These are phyloP conservation scores for Perilla frutescens DNA, from an alignment of 257 asterid genomes.

Conservation along the genomic window DNA sequence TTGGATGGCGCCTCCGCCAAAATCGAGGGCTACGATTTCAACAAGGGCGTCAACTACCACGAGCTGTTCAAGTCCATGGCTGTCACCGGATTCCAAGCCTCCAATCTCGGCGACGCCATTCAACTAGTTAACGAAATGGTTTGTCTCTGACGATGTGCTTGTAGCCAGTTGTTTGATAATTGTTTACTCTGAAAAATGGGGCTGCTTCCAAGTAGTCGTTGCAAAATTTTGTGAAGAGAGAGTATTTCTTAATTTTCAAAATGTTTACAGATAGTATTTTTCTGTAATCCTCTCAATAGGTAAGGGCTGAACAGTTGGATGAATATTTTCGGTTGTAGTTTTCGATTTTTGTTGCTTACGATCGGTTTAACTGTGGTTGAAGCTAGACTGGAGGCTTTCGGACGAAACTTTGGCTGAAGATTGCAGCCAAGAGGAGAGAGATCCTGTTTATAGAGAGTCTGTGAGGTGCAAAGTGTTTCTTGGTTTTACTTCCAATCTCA, in stretches of 20 bases:
- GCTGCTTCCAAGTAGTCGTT: neutral
- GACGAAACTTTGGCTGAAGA: conserved; percentile 71
- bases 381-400: conserved; percentile 97
- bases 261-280: neutral
- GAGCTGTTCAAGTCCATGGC: conserved; percentile 74
- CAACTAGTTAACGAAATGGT: conserved; percentile 84
- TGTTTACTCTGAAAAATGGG: neutral
- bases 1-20: conserved; percentile 56
- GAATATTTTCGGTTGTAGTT: conserved; percentile 6
- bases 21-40: conserved; percentile 91
- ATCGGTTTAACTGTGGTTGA: conserved; percentile 43
- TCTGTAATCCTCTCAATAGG: neutral
- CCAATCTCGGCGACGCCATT: conserved; percentile 96
- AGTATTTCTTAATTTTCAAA: neutral
- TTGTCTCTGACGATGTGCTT: conserved; percentile 18
- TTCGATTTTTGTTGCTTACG: conserved; percentile 30
- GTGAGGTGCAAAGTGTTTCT: conserved; percentile 85
- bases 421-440: conserved; percentile 71
- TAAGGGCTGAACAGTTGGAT: neutral
- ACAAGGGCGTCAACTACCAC: conserved; percentile 68
- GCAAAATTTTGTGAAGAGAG: neutral
- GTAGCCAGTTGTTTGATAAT: neutral
- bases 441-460: conserved; percentile 60
- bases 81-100: conserved; percentile 91
- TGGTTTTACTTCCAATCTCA: conserved; percentile 91